A percentile compares a stretch with the other conserved stretches of the same genome.
phyloP scores from a whole-genome alignment of 768 basidiomycete species.

The Agaricus subrufescens region DNA sequence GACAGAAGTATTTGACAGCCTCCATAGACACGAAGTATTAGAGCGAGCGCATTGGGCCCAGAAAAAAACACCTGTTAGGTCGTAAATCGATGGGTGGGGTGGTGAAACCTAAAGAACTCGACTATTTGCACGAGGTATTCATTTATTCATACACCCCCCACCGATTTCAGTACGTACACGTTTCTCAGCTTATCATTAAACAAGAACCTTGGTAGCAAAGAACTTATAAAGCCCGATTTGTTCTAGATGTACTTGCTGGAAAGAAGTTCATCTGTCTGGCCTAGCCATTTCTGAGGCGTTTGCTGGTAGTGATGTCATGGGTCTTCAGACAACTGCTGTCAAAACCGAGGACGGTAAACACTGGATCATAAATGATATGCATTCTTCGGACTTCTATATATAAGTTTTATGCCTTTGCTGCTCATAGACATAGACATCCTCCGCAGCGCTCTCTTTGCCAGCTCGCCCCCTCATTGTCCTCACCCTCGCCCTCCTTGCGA shows the following conservation, averaged over 20 bases:
- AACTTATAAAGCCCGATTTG: conserved; percentile 50
- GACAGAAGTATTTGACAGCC: conserved; percentile 83
- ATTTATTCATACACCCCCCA: neutral
- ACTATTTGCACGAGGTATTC: conserved; percentile 81
- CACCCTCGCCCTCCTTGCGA: no score
- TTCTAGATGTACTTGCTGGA: conserved; percentile 66
- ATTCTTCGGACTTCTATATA: neutral
- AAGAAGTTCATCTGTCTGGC: conserved; percentile 82
- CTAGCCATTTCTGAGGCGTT: conserved; percentile 91
- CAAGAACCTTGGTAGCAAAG: conserved; percentile 84
- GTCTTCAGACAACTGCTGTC: conserved; percentile 71
- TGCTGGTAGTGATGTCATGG: conserved; percentile 81
- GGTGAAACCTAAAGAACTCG: conserved; percentile 82
- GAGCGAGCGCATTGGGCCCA: conserved; percentile 83
- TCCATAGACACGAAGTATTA: conserved; percentile 85
- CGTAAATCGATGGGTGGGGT: conserved; percentile 74
- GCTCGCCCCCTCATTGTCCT: no score
- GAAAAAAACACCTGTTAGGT: conserved; percentile 88
- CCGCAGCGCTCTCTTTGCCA: no score
- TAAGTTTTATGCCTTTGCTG: neutral
- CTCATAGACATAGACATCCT: no score
- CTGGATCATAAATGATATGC: conserved; percentile 73
- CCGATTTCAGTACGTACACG: neutral
- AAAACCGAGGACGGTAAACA: conserved; percentile 80
- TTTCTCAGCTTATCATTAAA: conserved; percentile 67